These are phyloP conservation scores for Magnolia sinica DNA, from an alignment of 164 flowering plant species.

Conservation along the genomic window DNA sequence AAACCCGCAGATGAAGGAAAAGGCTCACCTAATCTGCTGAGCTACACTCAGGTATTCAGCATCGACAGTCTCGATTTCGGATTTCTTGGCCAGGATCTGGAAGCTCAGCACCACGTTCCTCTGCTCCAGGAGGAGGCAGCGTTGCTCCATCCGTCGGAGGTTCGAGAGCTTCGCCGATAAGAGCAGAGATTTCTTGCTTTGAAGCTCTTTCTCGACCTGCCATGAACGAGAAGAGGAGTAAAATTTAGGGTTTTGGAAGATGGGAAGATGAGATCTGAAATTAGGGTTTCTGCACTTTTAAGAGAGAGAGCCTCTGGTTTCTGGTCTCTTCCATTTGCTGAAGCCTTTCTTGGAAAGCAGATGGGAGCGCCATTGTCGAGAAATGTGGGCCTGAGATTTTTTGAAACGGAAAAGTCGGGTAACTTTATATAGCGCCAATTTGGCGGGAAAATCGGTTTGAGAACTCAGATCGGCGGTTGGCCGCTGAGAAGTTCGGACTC, in stretches of 20 bases:
- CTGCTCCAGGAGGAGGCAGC: conserved; percentile 47
- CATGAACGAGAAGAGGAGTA: not conserved
- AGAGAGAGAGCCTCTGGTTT: conserved; percentile 51
- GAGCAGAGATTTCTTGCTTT: conserved; percentile 33
- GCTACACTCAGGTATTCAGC: conserved; percentile 18
- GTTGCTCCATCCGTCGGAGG: conserved; percentile 39
- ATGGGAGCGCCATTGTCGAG: conserved; percentile 45
- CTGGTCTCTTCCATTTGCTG: conserved; percentile 52
- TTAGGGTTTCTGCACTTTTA: conserved; percentile 30
- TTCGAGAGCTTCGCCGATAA: conserved; percentile 34
- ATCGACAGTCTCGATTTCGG: conserved; percentile 37
- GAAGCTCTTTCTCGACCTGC: conserved; percentile 58
- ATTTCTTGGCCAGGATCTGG: conserved; percentile 35
- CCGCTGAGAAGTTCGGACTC: no score
- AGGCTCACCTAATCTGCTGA: conserved; percentile 32
- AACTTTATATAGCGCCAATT: not conserved
- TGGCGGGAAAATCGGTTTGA: not conserved
- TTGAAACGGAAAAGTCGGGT: not conserved
- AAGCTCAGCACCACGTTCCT: conserved; percentile 34
- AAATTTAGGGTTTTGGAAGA: not conserved
- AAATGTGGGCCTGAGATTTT: not conserved
- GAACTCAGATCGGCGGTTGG: no score
- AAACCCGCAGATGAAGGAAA: not conserved
- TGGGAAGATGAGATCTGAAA: not conserved
- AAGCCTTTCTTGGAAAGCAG: conserved; percentile 50